A percentile compares a stretch with the other conserved stretches of the same genome.
Evolutionary conservation across 768 basidiomycete genomes (phyloP).

Genomic region (Hygrophorus russula): DNA sequence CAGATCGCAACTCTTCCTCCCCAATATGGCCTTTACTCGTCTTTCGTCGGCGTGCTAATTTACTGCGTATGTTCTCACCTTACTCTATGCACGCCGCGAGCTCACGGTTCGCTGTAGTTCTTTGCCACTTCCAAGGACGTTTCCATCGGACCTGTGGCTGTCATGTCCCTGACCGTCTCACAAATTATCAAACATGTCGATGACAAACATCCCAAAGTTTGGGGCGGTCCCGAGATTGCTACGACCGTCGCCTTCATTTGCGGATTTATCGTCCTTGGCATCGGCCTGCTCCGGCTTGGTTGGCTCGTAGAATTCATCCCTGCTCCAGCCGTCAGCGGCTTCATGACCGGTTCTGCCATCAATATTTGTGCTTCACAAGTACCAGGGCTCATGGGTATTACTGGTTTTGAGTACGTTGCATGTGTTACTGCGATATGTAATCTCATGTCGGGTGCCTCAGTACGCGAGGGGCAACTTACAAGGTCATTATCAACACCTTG

Average conservation of each 20-base stretch:
- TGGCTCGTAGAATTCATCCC: conserved; percentile 96
- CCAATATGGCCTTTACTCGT: conserved; percentile 90
- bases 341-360: conserved; percentile 98
- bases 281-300: conserved; percentile 83
- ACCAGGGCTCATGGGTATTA: conserved; percentile 81
- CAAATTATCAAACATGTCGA: conserved; percentile 68
- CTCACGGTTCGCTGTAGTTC: conserved; percentile 34
- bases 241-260: conserved; percentile 75
- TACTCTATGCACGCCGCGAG: neutral
- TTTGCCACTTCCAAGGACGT: conserved; percentile 98
- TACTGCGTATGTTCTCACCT: conserved; percentile 54
- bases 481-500: conserved; percentile 87
- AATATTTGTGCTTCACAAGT: conserved; percentile 84
- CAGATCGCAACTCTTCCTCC: conserved; percentile 77
- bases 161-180: conserved; percentile 87
- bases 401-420: conserved; percentile 64
- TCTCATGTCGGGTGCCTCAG: conserved; percentile 23
- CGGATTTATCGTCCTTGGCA: conserved; percentile 84
- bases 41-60: conserved; percentile 76
- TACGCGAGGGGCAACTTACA: conserved; percentile 76
- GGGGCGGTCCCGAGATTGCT: conserved; percentile 66
- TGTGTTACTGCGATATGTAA: neutral
- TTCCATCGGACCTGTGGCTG: conserved; percentile 98
- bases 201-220: conserved; percentile 39
- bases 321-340: conserved; percentile 71